Evolutionary conservation across 2,329 filamentous ascomycete genomes (phyloP).

Genomic region (Colletotrichum chrysophilum): DNA sequence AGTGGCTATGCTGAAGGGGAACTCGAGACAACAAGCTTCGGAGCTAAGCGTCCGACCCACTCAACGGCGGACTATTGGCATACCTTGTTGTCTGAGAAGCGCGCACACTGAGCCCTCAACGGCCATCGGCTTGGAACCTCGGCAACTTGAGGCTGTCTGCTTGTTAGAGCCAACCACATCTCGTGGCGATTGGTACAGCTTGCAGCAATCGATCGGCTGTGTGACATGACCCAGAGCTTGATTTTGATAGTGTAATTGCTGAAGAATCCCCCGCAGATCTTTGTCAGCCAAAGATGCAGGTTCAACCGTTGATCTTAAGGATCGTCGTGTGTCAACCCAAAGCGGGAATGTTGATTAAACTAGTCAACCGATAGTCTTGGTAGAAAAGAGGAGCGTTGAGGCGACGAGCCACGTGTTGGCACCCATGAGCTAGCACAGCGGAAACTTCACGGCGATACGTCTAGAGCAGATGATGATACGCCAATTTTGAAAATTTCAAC

Average conservation of each 20-base stretch:
- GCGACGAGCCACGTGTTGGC: neutral
- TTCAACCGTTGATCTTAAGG: neutral
- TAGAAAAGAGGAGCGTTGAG: neutral
- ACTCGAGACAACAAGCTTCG: neutral
- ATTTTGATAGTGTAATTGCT: neutral
- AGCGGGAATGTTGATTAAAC: neutral
- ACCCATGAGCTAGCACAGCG: neutral
- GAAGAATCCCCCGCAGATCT: neutral
- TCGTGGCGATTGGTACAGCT: neutral
- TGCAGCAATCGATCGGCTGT: neutral
- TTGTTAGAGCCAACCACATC: fast-evolving
- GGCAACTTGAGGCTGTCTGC: neutral
- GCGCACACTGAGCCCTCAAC: neutral
- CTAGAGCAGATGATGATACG: neutral
- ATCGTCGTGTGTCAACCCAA: neutral
- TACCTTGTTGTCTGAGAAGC: neutral
- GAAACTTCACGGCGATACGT: neutral
- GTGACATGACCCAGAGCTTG: neutral
- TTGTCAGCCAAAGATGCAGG: neutral
- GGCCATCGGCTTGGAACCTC: neutral
- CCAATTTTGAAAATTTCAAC: neutral
- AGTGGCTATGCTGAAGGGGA: neutral
- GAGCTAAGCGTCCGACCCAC: neutral
- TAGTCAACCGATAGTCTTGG: neutral
- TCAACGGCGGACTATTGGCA: neutral